Evolutionary conservation across 768 basidiomycete genomes (phyloP).

Genomic region (Boletus tylopilopsis): DNA sequence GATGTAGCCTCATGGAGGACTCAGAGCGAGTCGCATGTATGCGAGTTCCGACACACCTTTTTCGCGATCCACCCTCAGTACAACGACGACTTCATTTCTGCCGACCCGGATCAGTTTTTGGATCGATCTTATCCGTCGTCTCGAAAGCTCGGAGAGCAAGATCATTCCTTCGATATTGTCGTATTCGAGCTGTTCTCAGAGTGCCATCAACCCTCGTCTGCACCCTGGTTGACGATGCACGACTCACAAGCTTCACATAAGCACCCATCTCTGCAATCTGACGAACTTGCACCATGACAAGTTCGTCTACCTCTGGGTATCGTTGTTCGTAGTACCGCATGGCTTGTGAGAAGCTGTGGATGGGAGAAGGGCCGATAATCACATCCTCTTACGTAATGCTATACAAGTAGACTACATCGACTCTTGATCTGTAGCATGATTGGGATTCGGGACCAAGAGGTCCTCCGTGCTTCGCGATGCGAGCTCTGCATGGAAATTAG

Average conservation of each 20-base stretch:
- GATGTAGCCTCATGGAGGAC: conserved; percentile 72
- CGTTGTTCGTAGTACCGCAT: conserved; percentile 95
- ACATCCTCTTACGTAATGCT: conserved; percentile 7
- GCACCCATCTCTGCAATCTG: conserved; percentile 99
- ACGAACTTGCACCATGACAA: conserved; percentile 99
- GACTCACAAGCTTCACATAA: conserved; percentile 90
- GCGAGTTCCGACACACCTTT: conserved; percentile 59
- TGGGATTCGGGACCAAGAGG: conserved; percentile 66
- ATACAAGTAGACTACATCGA: neutral
- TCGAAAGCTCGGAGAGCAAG: conserved; percentile 93
- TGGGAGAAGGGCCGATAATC: neutral
- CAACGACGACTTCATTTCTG: conserved; percentile 97
- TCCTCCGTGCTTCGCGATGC: conserved; percentile 46
- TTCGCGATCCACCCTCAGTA: conserved; percentile 97
- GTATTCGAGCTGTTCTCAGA: conserved; percentile 78
- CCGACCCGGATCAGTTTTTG: conserved; percentile 98
- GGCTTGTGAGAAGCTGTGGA: neutral
- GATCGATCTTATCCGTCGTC: conserved; percentile 93
- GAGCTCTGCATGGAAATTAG: conserved; percentile 3
- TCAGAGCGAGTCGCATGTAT: neutral
- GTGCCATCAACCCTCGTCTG: neutral
- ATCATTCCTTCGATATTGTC: conserved; percentile 99
- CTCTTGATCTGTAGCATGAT: conserved; percentile 38
- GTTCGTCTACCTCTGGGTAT: conserved; percentile 95
- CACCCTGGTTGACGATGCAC: neutral